A percentile compares a stretch with the other conserved stretches of the same genome.
Conservation (phyloP, 2,329 filamentous ascomycete species). For the Penicillium sp. region DNA sequence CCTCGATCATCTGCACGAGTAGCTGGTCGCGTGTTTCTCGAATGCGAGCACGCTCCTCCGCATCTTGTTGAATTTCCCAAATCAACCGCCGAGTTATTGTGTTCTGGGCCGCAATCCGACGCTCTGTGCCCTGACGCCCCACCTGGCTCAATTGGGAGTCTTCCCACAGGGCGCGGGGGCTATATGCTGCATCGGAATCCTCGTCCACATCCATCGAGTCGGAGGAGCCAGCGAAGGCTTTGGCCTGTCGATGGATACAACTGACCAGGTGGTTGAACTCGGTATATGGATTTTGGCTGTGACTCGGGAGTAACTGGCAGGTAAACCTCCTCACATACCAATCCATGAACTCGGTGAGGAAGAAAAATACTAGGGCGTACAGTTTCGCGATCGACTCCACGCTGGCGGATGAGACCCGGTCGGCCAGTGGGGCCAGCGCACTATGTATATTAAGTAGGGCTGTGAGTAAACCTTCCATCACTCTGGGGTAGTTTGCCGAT, state of each 20-base stretch:
- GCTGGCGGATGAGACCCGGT: constrained; percentile 9
- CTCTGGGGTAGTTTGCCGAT: constrained; percentile 33
- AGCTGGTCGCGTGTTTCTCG: constrained; percentile 25
- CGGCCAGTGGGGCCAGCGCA: constrained; percentile 23
- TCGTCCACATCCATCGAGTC: constrained; percentile 28
- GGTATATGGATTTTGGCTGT: constrained; percentile 34
- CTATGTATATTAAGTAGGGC: constrained; percentile 34
- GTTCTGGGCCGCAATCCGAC: constrained; percentile 34
- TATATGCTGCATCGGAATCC: constrained; percentile 21
- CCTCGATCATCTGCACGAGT: constrained; percentile 26
- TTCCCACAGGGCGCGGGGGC: constrained; percentile 28
- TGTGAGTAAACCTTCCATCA: constrained; percentile 35
- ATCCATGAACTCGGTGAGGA: constrained; percentile 39
- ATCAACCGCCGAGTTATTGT: constrained; percentile 37
- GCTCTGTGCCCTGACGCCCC: constrained; percentile 31
- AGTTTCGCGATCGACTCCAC: constrained; percentile 28
- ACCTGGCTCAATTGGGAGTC: constrained; percentile 33
- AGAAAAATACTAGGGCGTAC: constrained; percentile 37
- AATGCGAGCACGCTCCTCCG: constrained; percentile 28
- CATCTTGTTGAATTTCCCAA: constrained; percentile 38
- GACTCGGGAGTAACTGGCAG: constrained; percentile 36
- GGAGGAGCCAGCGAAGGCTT: constrained; percentile 14
- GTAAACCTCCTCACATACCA: constrained; percentile 36
- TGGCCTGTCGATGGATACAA: constrained; percentile 29
- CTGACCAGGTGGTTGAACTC: constrained; percentile 34